A percentile compares a stretch with the other conserved stretches of the same genome.
Evolutionary conservation across 179 eudicot genomes (phyloP).

Genomic region (Amaranthus tricolor): DNA sequence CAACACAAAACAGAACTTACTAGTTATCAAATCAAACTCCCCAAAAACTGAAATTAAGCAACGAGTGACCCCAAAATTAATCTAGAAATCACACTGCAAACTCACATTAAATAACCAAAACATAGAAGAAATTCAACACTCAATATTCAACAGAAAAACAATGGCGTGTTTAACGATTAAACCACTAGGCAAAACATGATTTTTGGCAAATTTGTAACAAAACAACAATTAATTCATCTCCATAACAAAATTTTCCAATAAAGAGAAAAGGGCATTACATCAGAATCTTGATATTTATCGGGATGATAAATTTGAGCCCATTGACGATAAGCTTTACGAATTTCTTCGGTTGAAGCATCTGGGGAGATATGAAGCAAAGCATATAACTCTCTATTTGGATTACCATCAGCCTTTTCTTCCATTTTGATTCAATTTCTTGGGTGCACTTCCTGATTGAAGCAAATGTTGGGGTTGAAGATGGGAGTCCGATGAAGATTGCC

Average conservation of each 20-base stretch:
- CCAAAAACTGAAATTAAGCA: too few species aligned
- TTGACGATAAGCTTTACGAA: constrained; percentile 88
- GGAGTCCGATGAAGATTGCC: neutral
- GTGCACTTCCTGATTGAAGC: neutral
- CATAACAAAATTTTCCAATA: constrained; percentile 1
- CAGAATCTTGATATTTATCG: constrained; percentile 74
- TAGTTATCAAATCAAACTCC: too few species aligned
- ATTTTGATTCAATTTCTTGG: constrained; percentile 19
- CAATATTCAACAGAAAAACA: neutral
- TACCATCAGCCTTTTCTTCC: constrained; percentile 42
- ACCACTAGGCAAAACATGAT: too few species aligned
- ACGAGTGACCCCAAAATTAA: too few species aligned
- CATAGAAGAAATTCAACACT: neutral
- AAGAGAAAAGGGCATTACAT: constrained; percentile 29
- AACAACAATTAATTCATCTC: neutral
- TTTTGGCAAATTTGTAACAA: too few species aligned
- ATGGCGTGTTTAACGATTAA: too few species aligned
- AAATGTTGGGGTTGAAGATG: constrained; percentile 10
- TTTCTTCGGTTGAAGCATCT: constrained; percentile 88
- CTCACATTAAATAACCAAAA: neutral
- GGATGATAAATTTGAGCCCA: constrained; percentile 99
- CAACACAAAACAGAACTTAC: too few species aligned
- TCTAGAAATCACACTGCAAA: too few species aligned
- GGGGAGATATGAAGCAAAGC: constrained; percentile 86
- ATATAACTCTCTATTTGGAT: constrained; percentile 62